phyloP scores from a whole-genome alignment of 2,329 filamentous ascomycete species.

The Tolypocladium album region DNA sequence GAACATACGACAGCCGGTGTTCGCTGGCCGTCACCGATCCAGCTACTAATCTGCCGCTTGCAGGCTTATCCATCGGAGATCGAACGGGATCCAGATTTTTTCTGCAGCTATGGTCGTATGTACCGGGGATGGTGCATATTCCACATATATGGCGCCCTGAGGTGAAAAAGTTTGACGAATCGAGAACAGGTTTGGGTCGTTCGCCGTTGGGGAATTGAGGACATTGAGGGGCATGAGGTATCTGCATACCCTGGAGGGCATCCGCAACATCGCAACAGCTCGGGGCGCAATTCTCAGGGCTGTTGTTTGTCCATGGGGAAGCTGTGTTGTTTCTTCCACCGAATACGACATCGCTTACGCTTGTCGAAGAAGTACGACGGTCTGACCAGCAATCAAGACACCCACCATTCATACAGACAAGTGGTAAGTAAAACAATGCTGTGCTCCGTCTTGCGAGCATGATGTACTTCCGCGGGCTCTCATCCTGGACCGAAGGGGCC shows the following conservation, averaged over 20 bases:
- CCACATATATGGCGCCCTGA: not conserved
- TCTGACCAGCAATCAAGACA: not conserved
- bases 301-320: not conserved
- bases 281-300: not conserved
- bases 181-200: not conserved
- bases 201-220: not conserved
- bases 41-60: not conserved
- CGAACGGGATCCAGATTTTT: not conserved
- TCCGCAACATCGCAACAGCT: not conserved
- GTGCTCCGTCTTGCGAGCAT: not conserved
- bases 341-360: not conserved
- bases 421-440: not conserved
- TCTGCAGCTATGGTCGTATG: not conserved
- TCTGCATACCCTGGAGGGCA: not conserved
- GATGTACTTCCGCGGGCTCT: not conserved
- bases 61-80: not conserved
- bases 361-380: not conserved
- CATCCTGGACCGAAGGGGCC: not conserved
- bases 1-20: conserved; percentile 1
- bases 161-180: not conserved
- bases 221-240: no score
- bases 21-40: conserved; percentile 1
- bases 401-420: not conserved
- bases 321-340: not conserved
- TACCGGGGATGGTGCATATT: not conserved